Base-by-base conservation (phyloP, 1,284 basidiomycete species). In the Boletellus dicymbophilus region DNA sequence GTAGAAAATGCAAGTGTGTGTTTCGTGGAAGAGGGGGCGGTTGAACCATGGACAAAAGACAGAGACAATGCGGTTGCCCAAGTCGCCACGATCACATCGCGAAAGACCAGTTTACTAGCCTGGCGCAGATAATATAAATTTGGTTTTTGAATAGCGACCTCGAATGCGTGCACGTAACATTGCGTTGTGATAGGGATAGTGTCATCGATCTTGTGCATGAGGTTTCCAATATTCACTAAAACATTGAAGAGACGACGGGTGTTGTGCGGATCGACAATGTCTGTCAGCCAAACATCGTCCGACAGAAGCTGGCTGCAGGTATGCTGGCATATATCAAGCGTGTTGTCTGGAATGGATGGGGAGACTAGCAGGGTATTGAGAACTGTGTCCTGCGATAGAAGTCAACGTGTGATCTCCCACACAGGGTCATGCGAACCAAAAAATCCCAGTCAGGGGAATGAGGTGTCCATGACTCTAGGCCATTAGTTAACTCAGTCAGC, bases 11-110 rank as follows among this genome's bases (percentile, higher is more conserved):
- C 55, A 22, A 63, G 46, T 25, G 56, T 33, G 10, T 48, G 51
- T 21, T 48, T 49, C 33, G 61, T 47, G 20, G 61, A 54, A 11
- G 52, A 48, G n/a, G 63, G 52, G 25, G 56, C 41, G 21, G 58
- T 47, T 12, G 58, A 51, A 23, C 60, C 55, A 20, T 60, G 60
- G 36, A 56, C 38, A 31, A 61, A 53, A 26, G 63, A 62, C 30
- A 65, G 49, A 11, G 64, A 51, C 20, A 67, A 52, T 16, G 64
- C 66, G 27, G 64, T 60, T 16, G 66, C 63, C 58, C 67, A 70
- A 8, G 66, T 58, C 13, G 72, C 63, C 23, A 76, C 50, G 18
- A 76, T 50, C 41, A 72, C 62, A 41, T 73, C 69, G 16, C 68
- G 61, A 46, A 72, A 63, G 30, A 53, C 62, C 15, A 67, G 58